These are phyloP conservation scores for Cruciata laevipes DNA, from an alignment of 257 asterid species.

Conservation along the genomic window DNA sequence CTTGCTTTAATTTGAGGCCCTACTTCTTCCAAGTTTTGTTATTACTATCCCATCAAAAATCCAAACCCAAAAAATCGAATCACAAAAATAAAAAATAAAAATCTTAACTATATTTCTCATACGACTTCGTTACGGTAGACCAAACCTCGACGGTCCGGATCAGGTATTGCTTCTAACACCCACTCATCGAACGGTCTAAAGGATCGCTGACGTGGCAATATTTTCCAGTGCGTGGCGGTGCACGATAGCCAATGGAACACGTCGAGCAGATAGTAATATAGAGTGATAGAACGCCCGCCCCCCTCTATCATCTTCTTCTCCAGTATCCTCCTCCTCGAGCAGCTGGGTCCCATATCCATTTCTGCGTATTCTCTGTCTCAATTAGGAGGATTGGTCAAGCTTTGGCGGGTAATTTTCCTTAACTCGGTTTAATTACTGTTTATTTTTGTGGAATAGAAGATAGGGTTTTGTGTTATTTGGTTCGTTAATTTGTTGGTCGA, in stretches of 20 bases:
- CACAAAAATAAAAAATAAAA: not conserved
- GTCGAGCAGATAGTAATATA: conserved; percentile 1
- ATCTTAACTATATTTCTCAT: not conserved
- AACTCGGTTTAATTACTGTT: not conserved
- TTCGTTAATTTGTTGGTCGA: not conserved
- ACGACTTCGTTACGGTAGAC: not conserved
- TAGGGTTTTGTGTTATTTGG: conserved; percentile 8
- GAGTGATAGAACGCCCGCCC: conserved; percentile 3
- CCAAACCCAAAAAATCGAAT: not conserved
- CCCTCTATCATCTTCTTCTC: not conserved
- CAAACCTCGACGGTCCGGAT: not conserved
- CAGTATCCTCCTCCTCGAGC: not conserved
- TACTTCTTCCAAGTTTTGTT: conserved; percentile 16
- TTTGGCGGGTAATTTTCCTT: not conserved
- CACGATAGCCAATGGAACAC: conserved; percentile 7
- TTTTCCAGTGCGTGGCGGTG: conserved; percentile 16
- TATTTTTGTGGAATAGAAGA: not conserved
- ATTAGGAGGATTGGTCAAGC: not conserved
- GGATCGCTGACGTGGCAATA: not conserved
- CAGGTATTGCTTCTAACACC: not conserved
- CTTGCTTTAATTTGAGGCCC: conserved; percentile 10
- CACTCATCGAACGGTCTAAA: not conserved
- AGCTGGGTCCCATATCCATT: not conserved
- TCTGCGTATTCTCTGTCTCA: not conserved
- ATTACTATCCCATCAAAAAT: not conserved